Base-by-base conservation (phyloP, 2,329 filamentous ascomycete genomes). In the Raffaelea albimanens region DNA sequence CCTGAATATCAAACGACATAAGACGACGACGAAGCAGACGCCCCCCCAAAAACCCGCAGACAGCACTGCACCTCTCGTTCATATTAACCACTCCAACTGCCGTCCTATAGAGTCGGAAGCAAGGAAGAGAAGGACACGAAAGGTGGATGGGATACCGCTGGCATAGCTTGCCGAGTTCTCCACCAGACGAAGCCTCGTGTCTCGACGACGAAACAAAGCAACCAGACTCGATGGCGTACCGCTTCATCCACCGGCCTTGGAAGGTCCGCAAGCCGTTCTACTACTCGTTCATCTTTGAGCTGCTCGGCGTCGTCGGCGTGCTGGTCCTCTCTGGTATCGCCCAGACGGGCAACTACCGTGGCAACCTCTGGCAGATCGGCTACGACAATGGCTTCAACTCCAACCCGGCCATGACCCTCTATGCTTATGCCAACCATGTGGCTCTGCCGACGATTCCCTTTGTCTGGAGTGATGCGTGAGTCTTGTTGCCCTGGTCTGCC, bases 381-480 rank as follows among this genome's bases (percentile, higher is more conserved):
- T 79, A 71, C 50, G 73, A 82, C 46, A 70, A 85, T 60, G 76
- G 78, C 51, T 85, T 85, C 70, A 90, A 90, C 65, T 88, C 83
- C 52, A 80, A 80, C 56, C 85, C 86, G 14, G 73, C 68, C 51
- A 76, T 82, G 57, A 69, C 87, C 18, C 64, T 88, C 31, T 89
- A 86, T 63, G 82, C 82, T 31, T 82, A 83, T 58, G 83, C 84
- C 45, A 90, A 90, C 59, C 76, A 87, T 60, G 65, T 70, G 46
- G 72, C 80, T 1, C 66, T 82, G 14, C 79, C 80, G 1, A 69
- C 70, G 31, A 68, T 78, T 10, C 83, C 86, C 1, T 67, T 89
- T 46, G 75, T 89, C 14, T 91, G 86, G 86, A 84, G 82, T 51
- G 66, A 71, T 59, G 76, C 75, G 85, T 90, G 63, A 68, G 84